Conservation (phyloP, 148 eudicot genomes). For the Tetragonia tetragonoides region DNA sequence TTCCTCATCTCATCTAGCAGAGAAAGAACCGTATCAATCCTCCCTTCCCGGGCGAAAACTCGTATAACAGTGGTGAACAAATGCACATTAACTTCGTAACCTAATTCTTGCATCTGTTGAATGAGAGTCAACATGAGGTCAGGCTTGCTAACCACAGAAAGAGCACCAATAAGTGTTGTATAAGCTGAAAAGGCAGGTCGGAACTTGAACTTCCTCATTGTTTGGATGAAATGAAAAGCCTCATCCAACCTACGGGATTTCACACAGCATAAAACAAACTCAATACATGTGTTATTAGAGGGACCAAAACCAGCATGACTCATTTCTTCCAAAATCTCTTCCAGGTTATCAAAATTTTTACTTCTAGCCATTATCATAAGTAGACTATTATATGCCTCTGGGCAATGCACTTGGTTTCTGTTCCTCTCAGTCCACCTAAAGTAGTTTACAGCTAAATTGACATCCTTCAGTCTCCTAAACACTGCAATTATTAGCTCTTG, state of each 20-base stretch:
- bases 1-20: conserved; percentile 84
- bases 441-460: conserved; percentile 56
- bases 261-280: conserved; percentile 62
- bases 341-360: conserved; percentile 48
- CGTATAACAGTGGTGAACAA: conserved; percentile 84
- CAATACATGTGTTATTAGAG: conserved; percentile 52
- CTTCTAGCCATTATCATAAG: conserved; percentile 71
- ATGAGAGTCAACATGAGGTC: conserved; percentile 77
- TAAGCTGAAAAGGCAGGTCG: conserved; percentile 94
- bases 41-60: conserved; percentile 73
- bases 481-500: conserved; percentile 60
- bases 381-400: conserved; percentile 81
- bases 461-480: conserved; percentile 65
- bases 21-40: conserved; percentile 81
- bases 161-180: conserved; percentile 78
- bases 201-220: conserved; percentile 79
- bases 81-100: conserved; percentile 82
- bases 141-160: conserved; percentile 56
- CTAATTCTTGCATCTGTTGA: conserved; percentile 89
- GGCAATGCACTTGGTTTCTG: conserved; percentile 54
- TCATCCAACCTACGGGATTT: conserved; percentile 51
- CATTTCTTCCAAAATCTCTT: conserved; percentile 89
- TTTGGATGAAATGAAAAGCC: conserved; percentile 60
- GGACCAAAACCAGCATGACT: conserved; percentile 83
- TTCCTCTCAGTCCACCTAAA: conserved; percentile 80